Conservation (phyloP, 1,139 yeast species). For the Petasospora rhodanensis region DNA sequence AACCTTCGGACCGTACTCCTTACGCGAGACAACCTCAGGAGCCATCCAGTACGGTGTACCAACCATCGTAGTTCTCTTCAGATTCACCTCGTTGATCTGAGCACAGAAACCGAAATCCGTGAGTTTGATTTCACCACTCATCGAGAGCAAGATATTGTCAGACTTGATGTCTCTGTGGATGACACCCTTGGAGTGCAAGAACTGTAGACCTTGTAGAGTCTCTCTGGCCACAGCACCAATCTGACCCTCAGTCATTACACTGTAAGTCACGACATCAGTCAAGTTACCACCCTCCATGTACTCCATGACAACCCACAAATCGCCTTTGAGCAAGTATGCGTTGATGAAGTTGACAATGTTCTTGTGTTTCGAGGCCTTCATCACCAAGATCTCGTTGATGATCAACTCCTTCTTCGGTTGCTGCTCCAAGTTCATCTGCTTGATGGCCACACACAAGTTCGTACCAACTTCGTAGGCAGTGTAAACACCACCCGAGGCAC, state of each 20-base stretch:
- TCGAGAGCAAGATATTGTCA: constrained; percentile 79
- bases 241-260: constrained; percentile 96
- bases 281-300: constrained; percentile 97
- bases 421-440: constrained; percentile 88
- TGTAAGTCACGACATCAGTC: constrained; percentile 92
- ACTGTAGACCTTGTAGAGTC: constrained; percentile 78
- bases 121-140: constrained; percentile 84
- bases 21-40: constrained; percentile 91
- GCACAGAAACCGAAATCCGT: constrained; percentile 88
- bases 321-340: constrained; percentile 67
- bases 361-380: constrained; percentile 87
- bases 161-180: constrained; percentile 96
- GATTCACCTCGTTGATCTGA: constrained; percentile 79
- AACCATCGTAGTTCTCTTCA: constrained; percentile 94
- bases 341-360: constrained; percentile 92
- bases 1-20: constrained; percentile 95
- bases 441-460: constrained; percentile 77
- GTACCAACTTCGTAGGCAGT: constrained; percentile 72
- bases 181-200: constrained; percentile 88
- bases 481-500: constrained; percentile 97
- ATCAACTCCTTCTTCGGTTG: constrained; percentile 96
- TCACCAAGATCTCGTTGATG: constrained; percentile 87
- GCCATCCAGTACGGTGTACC: constrained; percentile 99
- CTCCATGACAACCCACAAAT: constrained; percentile 96
- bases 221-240: constrained; percentile 95